Conservation (phyloP, 2,329 filamentous ascomycete species). For the Myriangium duriaei region DNA sequence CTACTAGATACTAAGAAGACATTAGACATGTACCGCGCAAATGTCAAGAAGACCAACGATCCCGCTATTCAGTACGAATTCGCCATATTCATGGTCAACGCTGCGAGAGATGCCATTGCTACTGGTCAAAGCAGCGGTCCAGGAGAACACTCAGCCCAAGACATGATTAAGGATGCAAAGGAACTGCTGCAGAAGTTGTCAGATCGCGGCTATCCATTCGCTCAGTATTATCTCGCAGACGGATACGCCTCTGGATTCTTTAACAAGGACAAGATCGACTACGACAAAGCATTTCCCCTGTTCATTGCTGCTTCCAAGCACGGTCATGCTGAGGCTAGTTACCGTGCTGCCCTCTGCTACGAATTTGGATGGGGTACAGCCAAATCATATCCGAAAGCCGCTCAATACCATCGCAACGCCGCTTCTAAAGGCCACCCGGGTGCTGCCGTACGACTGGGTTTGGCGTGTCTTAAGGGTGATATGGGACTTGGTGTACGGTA, state of each 20-base stretch:
- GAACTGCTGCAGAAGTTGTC: constrained; percentile 76
- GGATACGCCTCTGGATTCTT: constrained; percentile 91
- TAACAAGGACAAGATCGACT: constrained; percentile 85
- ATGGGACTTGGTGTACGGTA: constrained; percentile 74
- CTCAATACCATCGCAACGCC: constrained; percentile 81
- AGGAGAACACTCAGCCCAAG: constrained; percentile 31
- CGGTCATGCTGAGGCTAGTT: constrained; percentile 90
- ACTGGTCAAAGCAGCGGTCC: constrained; percentile 28
- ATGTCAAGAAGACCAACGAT: constrained; percentile 94
- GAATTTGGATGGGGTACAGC: constrained; percentile 96
- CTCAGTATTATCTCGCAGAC: constrained; percentile 93
- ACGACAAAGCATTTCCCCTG: constrained; percentile 80
- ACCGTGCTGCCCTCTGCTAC: constrained; percentile 86
- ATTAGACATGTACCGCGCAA: constrained; percentile 91
- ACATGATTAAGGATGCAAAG: constrained; percentile 75
- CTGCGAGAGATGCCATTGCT: constrained; percentile 60
- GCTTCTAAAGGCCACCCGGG: constrained; percentile 92
- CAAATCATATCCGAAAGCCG: constrained; percentile 79
- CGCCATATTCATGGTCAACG: constrained; percentile 83
- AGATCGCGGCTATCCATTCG: constrained; percentile 85
- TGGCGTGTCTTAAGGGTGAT: constrained; percentile 80
- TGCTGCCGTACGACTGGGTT: constrained; percentile 82
- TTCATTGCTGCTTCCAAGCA: constrained; percentile 93
- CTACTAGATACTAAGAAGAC: constrained; percentile 86
- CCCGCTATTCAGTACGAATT: constrained; percentile 89